Base-by-base conservation (phyloP, 768 basidiomycete species). In the Podaxis sp. region DNA sequence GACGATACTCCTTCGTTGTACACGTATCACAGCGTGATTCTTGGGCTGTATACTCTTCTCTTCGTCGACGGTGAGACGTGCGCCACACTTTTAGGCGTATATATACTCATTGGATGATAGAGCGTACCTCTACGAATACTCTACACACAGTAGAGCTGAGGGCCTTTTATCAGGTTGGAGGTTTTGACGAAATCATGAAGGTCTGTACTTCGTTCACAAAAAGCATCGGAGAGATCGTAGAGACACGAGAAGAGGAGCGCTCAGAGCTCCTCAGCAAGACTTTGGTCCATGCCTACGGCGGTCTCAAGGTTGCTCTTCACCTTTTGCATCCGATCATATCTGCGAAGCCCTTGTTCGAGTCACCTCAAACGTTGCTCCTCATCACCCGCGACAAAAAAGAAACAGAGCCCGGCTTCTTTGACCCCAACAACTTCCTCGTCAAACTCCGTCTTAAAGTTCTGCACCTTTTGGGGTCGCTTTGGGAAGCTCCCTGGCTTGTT, bases 351-450 rank as follows among this genome's bases (percentile, higher is more conserved):
- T 77, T 96, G 25, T 81, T 94, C 57, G 95, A 98, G 61, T 91
- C 93, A 5, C 82, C 86, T 2, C 95, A 98, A 73, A 95, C 93
- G 0, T 70, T 80, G 3, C 73, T 90, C 35, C 79, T 90, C 14
- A 74, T 84, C 42, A 88, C 87, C 16, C 84, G 86, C 14, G 93
- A 93, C 73, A 91, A 91, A 71, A 84, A 84, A 68, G 87, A 90
- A 21, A 87, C 84, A 1, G 89, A 95, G 65, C 72, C 79, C 4
- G 88, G 86, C 37, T 91, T 88, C 70, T 95, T 96, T 62, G 90
- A 94, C 65, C 83, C 93, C 0, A 86, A 89, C 69, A 90, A 91
- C 68, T 91, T 97, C 72, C 82, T 98, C 54, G 88, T 98, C 64
- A 85, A 81, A 61, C 77, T 96, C 61, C 87, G 97, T 38, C 72